Base-by-base conservation (phyloP, 441 rosid genomes). In the Gossypium laxum region DNA sequence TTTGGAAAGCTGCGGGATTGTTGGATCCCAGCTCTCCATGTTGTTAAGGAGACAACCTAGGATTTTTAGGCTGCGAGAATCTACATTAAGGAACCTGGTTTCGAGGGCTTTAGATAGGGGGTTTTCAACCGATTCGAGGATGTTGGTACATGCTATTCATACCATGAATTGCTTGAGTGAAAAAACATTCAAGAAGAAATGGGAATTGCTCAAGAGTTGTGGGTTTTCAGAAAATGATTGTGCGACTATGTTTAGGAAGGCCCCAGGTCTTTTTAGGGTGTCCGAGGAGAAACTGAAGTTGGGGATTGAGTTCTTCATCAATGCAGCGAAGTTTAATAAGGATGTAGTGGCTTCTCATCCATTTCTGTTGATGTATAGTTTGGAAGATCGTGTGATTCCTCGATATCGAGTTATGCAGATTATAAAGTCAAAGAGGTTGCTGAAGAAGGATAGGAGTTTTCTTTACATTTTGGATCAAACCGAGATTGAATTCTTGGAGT, bases 311-410 rank as follows among this genome's bases (percentile, higher is more conserved):
- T 79, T 86, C 72, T 84, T 70, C 26, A 41, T 78, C 55, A 67
- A 76, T 5, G 61, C 19, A 50, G 5, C 74, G 14, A 74, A 74
- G 76, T 30, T 76, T 0, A 30, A 64, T 21, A 84, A 57, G 75
- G 72, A 67, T 6, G 61, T 7, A 0, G 45, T 86, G 58, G 76
- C 81, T 12, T 19, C 24, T 22, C 11, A 12, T 0, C 85, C 86
- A 0, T 0, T 5, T 18, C 14, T 59, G 15, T 73, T 84, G 74
- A 56, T 76, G 83, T 8, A 14, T 2, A 86, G 77, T 32, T 21
- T 86, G 48, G 86, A 81, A 38, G 72, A 77, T 22, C 78, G 86
- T 0, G 77, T 79, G 58, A 38, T 80, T 61, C 79, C 87, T 68
- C 76, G 86, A 62, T 74, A 71, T 50, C 50, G 32, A 4, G 84